Evolutionary conservation across 805 yeast species (phyloP).

Genomic region (Candida methanosorbosa): DNA sequence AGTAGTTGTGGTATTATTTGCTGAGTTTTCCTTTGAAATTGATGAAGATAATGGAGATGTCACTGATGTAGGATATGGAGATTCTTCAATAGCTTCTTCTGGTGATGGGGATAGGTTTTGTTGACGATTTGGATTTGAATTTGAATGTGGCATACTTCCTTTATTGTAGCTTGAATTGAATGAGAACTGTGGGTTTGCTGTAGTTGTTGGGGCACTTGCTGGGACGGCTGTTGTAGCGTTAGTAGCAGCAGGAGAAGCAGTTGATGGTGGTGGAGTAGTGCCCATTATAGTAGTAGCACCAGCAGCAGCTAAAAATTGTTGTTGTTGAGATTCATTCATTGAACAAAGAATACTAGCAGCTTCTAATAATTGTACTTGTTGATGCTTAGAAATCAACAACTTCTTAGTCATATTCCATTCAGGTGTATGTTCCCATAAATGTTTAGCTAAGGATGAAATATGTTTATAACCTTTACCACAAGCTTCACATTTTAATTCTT

Average conservation of each 20-base stretch:
- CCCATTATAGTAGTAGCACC: slow-evolving; percentile 1
- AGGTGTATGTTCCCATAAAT: slow-evolving; percentile 90
- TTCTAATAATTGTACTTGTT: slow-evolving; percentile 75
- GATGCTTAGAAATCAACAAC: slow-evolving; percentile 75
- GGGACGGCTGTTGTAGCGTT: background rate
- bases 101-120: slow-evolving; percentile 4
- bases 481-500: slow-evolving; percentile 79
- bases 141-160: background rate
- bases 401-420: slow-evolving; percentile 88
- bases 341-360: slow-evolving; percentile 61
- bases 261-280: slow-evolving; percentile 1
- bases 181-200: background rate
- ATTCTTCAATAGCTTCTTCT: slow-evolving; percentile 5
- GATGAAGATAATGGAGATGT: slow-evolving; percentile 11
- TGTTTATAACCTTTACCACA: slow-evolving; percentile 91
- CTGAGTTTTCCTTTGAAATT: slow-evolving; percentile 6
- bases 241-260: slow-evolving; percentile 3
- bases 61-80: too few relatives aligned
- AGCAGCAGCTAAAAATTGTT: slow-evolving; percentile 3
- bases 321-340: slow-evolving; percentile 1
- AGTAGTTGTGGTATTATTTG: slow-evolving; percentile 4
- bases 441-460: slow-evolving; percentile 79
- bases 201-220: slow-evolving; percentile 2
- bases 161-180: background rate
- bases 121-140: slow-evolving; percentile 2